Base-by-base conservation (phyloP, 169 alveolate genomes). In the Miamiensis avidus region DNA sequence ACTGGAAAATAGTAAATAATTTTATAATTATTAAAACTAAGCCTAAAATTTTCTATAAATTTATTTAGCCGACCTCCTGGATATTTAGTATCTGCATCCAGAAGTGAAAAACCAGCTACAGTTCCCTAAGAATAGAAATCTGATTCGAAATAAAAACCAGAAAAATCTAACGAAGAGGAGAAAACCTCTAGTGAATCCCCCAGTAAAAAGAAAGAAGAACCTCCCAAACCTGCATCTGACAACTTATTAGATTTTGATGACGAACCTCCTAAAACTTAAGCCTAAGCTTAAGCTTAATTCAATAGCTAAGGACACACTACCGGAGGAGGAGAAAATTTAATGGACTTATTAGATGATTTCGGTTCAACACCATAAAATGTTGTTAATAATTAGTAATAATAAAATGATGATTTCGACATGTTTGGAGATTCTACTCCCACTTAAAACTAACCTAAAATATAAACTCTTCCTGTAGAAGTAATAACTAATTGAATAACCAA, bases 1-100 rank as follows among this genome's bases (percentile, higher is more conserved):
- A 89, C 89, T 31, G 94, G 89, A 78, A 92, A 89, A 87, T 81
- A 89, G 89, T 49, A 89, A 89, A 77, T 65, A 84, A 33, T 83
- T 88, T 31, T 64, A 85, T 26, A 92, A 88, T 32, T 82, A 78
- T 30, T 88, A 73, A 33, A 84, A 82, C 33, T 87, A 85, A 31
- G 32, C 11, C n/a, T 76, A 76, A 49, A 76, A 83, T 29, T 49
- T 73, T 28, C 33, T 20, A 34, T 29, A 0, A 29, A 74, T n/a
- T 72, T 33, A 78, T 64, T 28, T 34, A 75, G 33, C 31, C 30
- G 49, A 82, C 81, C 6, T 49, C 76, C 15, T n/a, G 29, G 28
- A 64, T 84, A 28, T 30, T 32, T 25, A 65, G 33, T 26, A 34
- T 31, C 33, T 32, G 65, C 0, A 31, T n/a, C 31, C 16, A 33